Evolutionary conservation across 23 red algal species (phyloP), one percentile per base, ranked within the genome.

Genomic region (Gracilariopsis chorda): DNA sequence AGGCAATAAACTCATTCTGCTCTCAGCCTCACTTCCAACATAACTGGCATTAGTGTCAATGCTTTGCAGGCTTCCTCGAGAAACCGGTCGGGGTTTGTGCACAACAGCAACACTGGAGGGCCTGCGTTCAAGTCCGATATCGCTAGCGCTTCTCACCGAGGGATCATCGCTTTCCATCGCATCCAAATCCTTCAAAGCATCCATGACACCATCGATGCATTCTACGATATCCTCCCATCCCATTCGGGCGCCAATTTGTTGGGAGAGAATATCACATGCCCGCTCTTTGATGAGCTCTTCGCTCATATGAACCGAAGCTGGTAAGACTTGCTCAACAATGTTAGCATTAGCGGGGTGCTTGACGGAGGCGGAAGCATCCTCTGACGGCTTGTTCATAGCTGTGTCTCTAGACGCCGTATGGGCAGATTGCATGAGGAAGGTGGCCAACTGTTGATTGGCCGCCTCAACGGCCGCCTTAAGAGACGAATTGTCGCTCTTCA

Each of bases 151-250:
- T 73, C 67, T 42, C 67, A 73, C 23, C 10, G 28, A 46, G 47
- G 67, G 46, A 27, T 49, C 82, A 23, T 56, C 58, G 21, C 30
- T 44, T 19, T 86, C 82, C 58, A 68, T 43, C 7, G 41, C 62
- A 65, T 89, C 47, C 46, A 89, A 33, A 60, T 89, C 85, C 4
- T 63, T 39, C 67, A 77, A 46, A 13, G 85, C 85, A 65, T 89
- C 85, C 85, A 89, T 78, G 10, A 89, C 70, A 36, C 85, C 85
- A 32, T 63, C 27, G 14, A 89, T 56, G 51, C 68, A 89, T 75
- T 89, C 85, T 25, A 89, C 67, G 25, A 89, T 89, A 61, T 89
- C 85, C 10, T 59, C 27, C 85, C 85, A 89, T 6, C 51, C 58
- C 68, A 89, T 61, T n/a, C 85, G 65, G 17, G 56, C 70, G 23